These are phyloP conservation scores for Funneliformis geosporum DNA, from an alignment of 192 early-diverging fungal species.

Conservation along the genomic window DNA sequence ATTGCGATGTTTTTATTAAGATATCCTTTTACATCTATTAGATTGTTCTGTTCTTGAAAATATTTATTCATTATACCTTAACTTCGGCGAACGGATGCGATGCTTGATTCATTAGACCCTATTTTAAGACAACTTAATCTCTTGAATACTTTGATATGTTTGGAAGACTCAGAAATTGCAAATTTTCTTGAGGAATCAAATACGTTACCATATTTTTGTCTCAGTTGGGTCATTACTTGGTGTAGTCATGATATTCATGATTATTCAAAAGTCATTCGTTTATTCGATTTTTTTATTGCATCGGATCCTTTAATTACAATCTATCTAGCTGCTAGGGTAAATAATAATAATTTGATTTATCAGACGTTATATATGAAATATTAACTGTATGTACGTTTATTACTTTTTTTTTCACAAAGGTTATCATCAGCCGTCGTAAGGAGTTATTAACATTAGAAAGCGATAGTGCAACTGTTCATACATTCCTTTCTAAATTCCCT, in stretches of 20 bases:
- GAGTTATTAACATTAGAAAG: slow-evolving; percentile 44
- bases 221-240: slow-evolving; percentile 68
- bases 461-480: slow-evolving; percentile 51
- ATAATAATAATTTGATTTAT: background rate
- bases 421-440: slow-evolving; percentile 48
- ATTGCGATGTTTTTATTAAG: slow-evolving; percentile 56
- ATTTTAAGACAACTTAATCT: slow-evolving; percentile 48
- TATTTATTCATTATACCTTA: background rate
- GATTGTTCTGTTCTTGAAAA: background rate
- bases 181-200: slow-evolving; percentile 46
- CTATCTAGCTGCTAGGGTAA: slow-evolving; percentile 23
- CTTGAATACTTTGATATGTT: slow-evolving; percentile 40
- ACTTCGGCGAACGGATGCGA: slow-evolving; percentile 45
- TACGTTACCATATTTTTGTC: slow-evolving; percentile 53
- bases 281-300: slow-evolving; percentile 56
- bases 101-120: slow-evolving; percentile 52
- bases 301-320: slow-evolving; percentile 22
- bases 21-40: slow-evolving; percentile 41
- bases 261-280: slow-evolving; percentile 44
- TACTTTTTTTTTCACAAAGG: too few species aligned
- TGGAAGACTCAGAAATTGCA: slow-evolving; percentile 48
- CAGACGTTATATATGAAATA: background rate
- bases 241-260: slow-evolving; percentile 54
- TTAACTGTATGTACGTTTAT: slow-evolving; percentile 4
- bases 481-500: slow-evolving; percentile 55